A percentile compares a stretch with the other conserved stretches of the same genome.
Conservation (phyloP, 2,329 filamentous ascomycete genomes). For the Exophiala phaeomuriformis region DNA sequence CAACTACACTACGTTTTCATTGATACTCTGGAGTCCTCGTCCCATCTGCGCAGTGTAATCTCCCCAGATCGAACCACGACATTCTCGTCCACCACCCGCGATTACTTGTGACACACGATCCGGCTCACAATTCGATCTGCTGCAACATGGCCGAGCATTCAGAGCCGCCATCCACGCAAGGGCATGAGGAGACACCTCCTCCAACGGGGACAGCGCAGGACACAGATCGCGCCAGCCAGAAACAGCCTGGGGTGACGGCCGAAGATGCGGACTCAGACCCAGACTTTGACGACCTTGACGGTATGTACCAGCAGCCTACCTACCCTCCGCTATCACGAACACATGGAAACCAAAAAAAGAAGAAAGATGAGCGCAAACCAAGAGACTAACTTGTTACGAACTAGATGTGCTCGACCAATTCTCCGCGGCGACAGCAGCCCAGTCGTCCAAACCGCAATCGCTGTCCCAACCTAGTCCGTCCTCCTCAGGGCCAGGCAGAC, state of each 20-base stretch:
- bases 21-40: too few relatives aligned
- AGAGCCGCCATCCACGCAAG: constrained; percentile 4
- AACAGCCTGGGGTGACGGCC: constrained; percentile 13
- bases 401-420: constrained; percentile 91
- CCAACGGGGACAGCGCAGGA: neutral
- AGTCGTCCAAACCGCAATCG: constrained; percentile 32
- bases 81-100: neutral
- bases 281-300: constrained; percentile 91
- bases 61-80: too few relatives aligned
- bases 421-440: constrained; percentile 41
- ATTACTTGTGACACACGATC: neutral
- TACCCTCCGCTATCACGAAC: neutral
- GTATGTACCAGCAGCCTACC: constrained; percentile 39
- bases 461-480: constrained; percentile 28
- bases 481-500: constrained; percentile 33
- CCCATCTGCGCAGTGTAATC: too few relatives aligned
- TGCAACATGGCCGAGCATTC: constrained; percentile 16
- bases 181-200: neutral
- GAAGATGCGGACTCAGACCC: constrained; percentile 67
- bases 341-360: neutral
- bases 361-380: neutral
- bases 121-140: neutral
- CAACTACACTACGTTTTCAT: too few relatives aligned
- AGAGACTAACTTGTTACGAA: neutral
- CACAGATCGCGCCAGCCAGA: neutral